Evolutionary conservation across 441 rosid genomes (phyloP), one percentile per base, ranked within the genome.

Genomic region (Hura crepitans): DNA sequence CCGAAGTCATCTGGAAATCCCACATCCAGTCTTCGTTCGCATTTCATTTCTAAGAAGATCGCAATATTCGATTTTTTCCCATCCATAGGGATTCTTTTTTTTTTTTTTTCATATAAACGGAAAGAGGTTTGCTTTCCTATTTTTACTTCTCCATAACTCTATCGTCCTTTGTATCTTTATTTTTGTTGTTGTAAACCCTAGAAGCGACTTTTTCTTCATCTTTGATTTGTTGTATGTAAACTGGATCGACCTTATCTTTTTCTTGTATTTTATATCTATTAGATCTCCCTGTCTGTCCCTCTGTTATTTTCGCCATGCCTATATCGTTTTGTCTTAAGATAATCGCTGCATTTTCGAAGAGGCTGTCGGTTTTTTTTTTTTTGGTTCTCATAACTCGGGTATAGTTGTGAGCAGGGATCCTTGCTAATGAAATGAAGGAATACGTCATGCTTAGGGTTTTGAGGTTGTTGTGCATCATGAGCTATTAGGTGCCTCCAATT

Each of bases 131-230:
- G 13, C 2, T 51, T 51, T 51, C 22, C 27, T n/a, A 0, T 60
- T 11, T 33, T 4, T 22, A 20, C 17, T 63, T 37, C 13, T 18
- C 50, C 25, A 25, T 25, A n/a, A 27, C 23, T 51, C 6, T 13
- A 9, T 3, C 37, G 4, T 53, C 2, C 28, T 11, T 20, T 11
- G 18, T 18, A 6, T 23, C 6, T 5, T 20, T 68, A 3, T 35
- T 53, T 11, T 53, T 9, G 62, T 43, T 31, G 13, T 23, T n/a
- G n/a, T 18, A 61, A 66, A 73, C 71, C 71, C 75, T 59, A 59
- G 35, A 33, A 30, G 70, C 2, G 33, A 23, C 61, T n/a, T 23
- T 39, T 3, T 39, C 54, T 1, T 39, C 28, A 22, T 62, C 54
- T 43, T 71, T 53, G 68, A 20, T 71, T n/a, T 22, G 27, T 27